Percentiles rank a stretch among this genome's conserved stretches.
Conservation (phyloP, 768 basidiomycete species). For the Ramaria sp. region DNA sequence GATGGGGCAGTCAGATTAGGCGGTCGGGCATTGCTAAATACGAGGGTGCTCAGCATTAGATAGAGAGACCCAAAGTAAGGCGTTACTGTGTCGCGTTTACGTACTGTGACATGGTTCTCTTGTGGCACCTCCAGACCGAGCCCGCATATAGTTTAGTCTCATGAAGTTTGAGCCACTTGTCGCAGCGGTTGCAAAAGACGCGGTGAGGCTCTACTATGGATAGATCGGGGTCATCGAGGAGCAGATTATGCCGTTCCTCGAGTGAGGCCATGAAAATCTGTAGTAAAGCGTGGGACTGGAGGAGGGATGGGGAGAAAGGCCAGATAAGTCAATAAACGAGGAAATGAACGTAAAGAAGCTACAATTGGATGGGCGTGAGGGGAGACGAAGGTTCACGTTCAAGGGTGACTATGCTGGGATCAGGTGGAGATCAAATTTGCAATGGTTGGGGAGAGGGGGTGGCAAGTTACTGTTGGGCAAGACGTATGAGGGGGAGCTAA, state of each 20-base stretch:
- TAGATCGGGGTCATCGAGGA: slow-evolving; percentile 62
- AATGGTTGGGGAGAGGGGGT: no score
- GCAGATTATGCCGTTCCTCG: slow-evolving; percentile 56
- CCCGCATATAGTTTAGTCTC: slow-evolving; percentile 24
- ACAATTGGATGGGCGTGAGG: neutral
- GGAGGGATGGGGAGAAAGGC: neutral
- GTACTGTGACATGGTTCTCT: slow-evolving; percentile 7
- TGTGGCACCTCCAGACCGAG: slow-evolving; percentile 8
- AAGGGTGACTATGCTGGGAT: neutral
- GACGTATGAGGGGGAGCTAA: neutral
- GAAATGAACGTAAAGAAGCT: neutral
- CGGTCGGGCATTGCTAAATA: neutral
- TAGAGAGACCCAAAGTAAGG: neutral
- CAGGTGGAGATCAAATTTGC: no score
- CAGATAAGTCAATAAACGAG: neutral
- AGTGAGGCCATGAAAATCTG: slow-evolving; percentile 1
- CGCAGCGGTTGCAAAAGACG: slow-evolving; percentile 8
- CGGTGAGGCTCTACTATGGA: slow-evolving; percentile 55
- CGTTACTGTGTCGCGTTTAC: neutral
- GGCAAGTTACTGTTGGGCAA: no score
- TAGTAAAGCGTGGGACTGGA: neutral
- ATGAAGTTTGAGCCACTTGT: slow-evolving; percentile 20
- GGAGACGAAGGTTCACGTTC: neutral
- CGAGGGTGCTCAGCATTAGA: neutral
- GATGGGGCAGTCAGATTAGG: neutral